Base-by-base conservation (phyloP, 1,284 basidiomycete genomes). In the Hypsizygus ulmarius region DNA sequence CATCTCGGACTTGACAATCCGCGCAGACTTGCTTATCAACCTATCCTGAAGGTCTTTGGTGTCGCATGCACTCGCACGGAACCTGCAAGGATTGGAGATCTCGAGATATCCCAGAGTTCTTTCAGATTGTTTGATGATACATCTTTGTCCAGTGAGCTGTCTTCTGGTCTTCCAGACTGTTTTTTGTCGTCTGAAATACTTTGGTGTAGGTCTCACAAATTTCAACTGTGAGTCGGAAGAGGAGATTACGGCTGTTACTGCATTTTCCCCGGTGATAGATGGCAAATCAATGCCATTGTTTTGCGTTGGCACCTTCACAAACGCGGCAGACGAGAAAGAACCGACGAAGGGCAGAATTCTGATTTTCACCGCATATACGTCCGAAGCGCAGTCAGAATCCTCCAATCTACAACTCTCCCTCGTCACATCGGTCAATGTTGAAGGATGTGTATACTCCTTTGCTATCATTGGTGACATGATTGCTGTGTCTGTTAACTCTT, bases 401-500 rank as follows among this genome's bases (percentile, higher is more conserved):
- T 57, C 59, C 36, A 59, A 41, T 34, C 55, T 68, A n/a, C 70
- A 72, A 28, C 59, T 76, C 12, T 64, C 65, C 11, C 56, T 75
- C 14, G 55, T 73, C 2, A 63, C 75, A 0, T 68, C 71, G 6
- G 53, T 60, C 1, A 61, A 72, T 3, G 74, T 81, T 11, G 59
- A 64, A 14, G 87, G 87, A 9, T 83, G 81, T 57, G 79, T 88
- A 1, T 87, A 82, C 59, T 72, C 79, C 6, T 52, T 90, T 21
- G 68, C 72, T 1, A 53, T 61, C 21, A 59, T 77, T 6, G 64
- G 77, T 25, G 73, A 72, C 14, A 65, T 72, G 51, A 66, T 93
- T 25, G 76, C 82, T 1, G 89, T 82, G 1, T 81, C 88, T 0
- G 76, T 91, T 27, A 89, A 90, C 59, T 82, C 85, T 12, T 80